Base-by-base conservation (phyloP, 805 yeast species). In the Sugiyamaella boreocaroliniensis region DNA sequence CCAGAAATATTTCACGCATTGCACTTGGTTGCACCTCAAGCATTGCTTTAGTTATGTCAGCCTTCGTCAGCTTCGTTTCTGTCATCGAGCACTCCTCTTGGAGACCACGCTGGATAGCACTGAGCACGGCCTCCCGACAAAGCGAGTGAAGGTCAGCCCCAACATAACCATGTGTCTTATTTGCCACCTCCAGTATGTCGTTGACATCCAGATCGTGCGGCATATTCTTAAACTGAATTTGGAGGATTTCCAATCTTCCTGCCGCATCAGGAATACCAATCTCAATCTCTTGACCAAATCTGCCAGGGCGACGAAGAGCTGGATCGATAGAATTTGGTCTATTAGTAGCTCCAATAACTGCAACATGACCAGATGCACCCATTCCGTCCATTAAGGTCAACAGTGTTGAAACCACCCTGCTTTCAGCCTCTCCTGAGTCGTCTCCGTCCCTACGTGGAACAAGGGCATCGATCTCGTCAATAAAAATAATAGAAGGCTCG, bases 331-430 rank as follows among this genome's bases (percentile, higher is more conserved):
- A 81, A 72, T 85, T 86, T 54, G 90, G 90, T 68, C 93, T 77
- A 72, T 85, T 85, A 40, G 93, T 93, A 34, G 99, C 98, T 47
- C 98, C 99, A 71, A 93, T 92, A 51, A 93, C 98, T 37, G 37
- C 50, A 61, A 88, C 84, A 66, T 90, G 89, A 18, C 97, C 87
- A 73, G 97, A 83, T 12, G 97, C 95, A 72, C 92, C 90, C 98
- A 93, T 92, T 76, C 99, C 99, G 69, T 93, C 99, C 99, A 93
- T 93, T 62, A 93, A 78, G 0, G 95, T 87, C 52, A 88, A 71
- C 41, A 93, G 67, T 0, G 97, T 89, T 0, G 97, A 93, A 22
- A 92, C 95, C 1, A 93, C 89, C 56, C 99, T 71, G 44, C 86
- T 79, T 64, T 93, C 98, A 0, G 89, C 86, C 64, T 92, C 97